These are phyloP conservation scores for Amanita fuliginea DNA, from an alignment of 768 basidiomycete genomes.

Conservation along the genomic window DNA sequence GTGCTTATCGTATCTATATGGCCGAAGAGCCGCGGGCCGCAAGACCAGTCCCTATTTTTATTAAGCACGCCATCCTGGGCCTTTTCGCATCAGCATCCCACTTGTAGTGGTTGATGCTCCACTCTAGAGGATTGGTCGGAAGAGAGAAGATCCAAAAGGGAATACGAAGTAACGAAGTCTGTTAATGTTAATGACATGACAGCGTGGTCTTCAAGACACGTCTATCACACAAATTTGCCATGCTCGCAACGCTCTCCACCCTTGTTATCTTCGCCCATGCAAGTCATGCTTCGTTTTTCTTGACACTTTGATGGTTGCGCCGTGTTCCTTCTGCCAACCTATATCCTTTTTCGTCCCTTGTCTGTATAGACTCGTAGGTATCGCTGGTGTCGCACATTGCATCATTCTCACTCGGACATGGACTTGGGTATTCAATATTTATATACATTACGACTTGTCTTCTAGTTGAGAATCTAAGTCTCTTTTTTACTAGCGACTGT, in stretches of 20 bases:
- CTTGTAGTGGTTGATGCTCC: not conserved
- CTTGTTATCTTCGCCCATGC: not conserved
- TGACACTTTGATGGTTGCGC: not conserved
- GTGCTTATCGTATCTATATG: conserved; percentile 1
- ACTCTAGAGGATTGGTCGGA: not conserved
- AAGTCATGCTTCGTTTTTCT: not conserved
- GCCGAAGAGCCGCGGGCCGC: not conserved
- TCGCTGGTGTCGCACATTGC: not conserved
- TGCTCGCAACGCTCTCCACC: not conserved
- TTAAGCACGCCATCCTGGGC: not conserved
- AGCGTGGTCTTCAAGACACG: not conserved
- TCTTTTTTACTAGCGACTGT: not conserved
- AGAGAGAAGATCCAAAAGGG: not conserved
- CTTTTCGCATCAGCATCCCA: not conserved
- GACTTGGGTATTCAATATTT: conserved; percentile 2
- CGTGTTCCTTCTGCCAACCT: not conserved
- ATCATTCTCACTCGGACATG: conserved; percentile 1
- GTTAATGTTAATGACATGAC: not conserved
- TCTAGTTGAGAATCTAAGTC: not conserved
- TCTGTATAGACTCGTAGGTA: no score
- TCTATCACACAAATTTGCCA: not conserved
- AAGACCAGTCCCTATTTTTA: not conserved
- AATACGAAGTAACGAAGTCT: conserved; percentile 3
- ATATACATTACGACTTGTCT: conserved; percentile 2
- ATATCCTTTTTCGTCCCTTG: no score